A percentile compares a stretch with the other conserved stretches of the same genome.
Evolutionary conservation across 305 asterid species (phyloP).

Genomic region (Fraxinus greggii): DNA sequence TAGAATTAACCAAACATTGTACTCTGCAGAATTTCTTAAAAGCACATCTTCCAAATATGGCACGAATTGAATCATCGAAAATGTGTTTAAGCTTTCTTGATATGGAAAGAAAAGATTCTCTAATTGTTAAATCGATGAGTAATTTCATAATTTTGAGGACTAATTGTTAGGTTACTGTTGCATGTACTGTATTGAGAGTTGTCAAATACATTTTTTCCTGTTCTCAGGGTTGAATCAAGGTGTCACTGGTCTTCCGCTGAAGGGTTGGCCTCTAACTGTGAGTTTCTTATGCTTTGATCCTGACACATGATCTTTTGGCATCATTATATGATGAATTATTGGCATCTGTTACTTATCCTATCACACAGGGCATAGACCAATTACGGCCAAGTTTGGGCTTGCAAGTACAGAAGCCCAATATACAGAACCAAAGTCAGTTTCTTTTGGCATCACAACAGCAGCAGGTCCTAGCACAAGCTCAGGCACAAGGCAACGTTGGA

Average conservation of each 20-base stretch:
- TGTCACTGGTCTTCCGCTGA: slow-evolving; percentile 82
- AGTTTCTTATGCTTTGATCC: slow-evolving; percentile 39
- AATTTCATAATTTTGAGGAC: background rate
- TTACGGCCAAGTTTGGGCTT: slow-evolving; percentile 82
- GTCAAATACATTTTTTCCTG: slow-evolving; percentile 3
- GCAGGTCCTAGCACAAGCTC: slow-evolving; percentile 91
- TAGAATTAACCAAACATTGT: background rate
- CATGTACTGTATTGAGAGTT: slow-evolving; percentile 4
- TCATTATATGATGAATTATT: slow-evolving; percentile 19
- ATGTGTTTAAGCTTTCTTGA: background rate
- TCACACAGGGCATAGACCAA: slow-evolving; percentile 80
- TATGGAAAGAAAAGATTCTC: background rate
- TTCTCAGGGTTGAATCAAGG: slow-evolving; percentile 85
- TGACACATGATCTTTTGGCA: background rate
- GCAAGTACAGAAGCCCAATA: slow-evolving; percentile 84
- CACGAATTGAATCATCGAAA: background rate
- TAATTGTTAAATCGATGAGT: background rate
- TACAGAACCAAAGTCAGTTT: slow-evolving; percentile 78
- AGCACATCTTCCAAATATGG: background rate
- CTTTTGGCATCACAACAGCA: slow-evolving; percentile 87
- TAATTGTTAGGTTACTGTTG: background rate
- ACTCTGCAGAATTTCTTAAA: background rate
- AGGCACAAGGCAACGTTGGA: slow-evolving; percentile 84
- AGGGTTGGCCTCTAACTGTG: slow-evolving; percentile 99
- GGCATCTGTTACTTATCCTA: slow-evolving; percentile 23